Conservation (phyloP, 1,284 basidiomycete species). For the Ceratobasidium theobromae region DNA sequence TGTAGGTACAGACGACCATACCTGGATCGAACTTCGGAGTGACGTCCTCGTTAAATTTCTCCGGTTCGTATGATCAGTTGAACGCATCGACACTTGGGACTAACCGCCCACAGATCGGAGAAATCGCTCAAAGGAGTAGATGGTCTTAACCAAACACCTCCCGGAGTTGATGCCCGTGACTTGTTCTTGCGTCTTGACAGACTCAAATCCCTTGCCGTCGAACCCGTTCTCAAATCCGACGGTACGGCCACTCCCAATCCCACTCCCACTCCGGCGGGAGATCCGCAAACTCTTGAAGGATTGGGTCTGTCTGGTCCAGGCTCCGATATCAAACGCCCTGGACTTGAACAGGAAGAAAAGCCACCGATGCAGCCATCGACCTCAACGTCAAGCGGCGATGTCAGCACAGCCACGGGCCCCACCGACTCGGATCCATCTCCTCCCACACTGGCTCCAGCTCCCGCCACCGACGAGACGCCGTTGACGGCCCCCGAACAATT, state of each 20-base stretch:
- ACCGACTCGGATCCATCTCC: neutral
- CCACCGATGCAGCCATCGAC: too few species aligned
- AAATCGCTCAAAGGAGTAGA: constrained; percentile 5
- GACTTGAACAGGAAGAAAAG: too few species aligned
- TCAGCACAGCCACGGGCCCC: too few species aligned
- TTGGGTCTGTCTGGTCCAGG: too few species aligned
- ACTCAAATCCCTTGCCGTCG: constrained; percentile 1
- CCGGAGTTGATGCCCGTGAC: constrained; percentile 23
- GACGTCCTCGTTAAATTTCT: neutral
- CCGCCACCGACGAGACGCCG: neutral
- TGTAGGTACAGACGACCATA: constrained; percentile 20
- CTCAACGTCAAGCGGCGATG: too few species aligned
- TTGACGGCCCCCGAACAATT: constrained; percentile 19
- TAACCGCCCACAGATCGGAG: neutral
- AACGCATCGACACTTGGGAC: neutral
- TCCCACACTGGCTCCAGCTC: neutral
- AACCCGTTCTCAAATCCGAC: neutral
- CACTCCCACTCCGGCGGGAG: too few species aligned
- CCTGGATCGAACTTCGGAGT: constrained; percentile 16
- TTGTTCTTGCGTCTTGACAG: constrained; percentile 1
- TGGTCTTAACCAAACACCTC: neutral
- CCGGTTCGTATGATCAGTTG: neutral
- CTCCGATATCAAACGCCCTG: too few species aligned
- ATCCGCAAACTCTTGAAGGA: too few species aligned
- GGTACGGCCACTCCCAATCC: too few species aligned